Evolutionary conservation across 192 early-diverging fungal species (phyloP).

Genomic region (Podila epigama): DNA sequence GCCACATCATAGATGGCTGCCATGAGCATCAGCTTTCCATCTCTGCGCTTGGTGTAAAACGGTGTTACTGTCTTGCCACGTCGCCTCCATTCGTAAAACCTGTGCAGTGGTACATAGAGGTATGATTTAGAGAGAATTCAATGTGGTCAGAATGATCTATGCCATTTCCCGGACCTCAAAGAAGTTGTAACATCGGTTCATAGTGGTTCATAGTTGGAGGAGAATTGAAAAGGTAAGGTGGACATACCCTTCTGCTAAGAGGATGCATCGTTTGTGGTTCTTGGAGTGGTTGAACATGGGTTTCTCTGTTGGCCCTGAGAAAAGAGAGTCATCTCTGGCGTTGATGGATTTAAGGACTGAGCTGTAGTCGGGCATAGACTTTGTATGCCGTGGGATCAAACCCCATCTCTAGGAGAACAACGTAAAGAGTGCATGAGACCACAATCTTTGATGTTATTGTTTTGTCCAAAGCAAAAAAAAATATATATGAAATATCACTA

Average conservation of each 20-base stretch:
- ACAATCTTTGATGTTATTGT: too few relatives aligned
- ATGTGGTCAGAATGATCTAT: background rate
- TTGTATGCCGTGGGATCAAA: slow-evolving; percentile 56
- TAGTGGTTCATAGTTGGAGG: too few relatives aligned
- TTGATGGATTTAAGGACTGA: slow-evolving; percentile 55
- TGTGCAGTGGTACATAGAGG: background rate
- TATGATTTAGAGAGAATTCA: background rate
- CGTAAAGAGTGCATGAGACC: too few relatives aligned
- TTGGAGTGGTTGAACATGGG: slow-evolving; percentile 58
- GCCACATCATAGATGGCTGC: slow-evolving; percentile 58
- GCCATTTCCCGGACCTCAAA: too few relatives aligned
- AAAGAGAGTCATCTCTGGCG: slow-evolving; percentile 61
- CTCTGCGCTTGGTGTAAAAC: slow-evolving; percentile 54
- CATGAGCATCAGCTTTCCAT: slow-evolving; percentile 58
- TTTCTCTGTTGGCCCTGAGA: slow-evolving; percentile 42
- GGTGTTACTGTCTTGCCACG: slow-evolving; percentile 55
- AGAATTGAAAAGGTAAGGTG: too few relatives aligned
- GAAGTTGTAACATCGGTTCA: too few relatives aligned
- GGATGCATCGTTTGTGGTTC: slow-evolving; percentile 59
- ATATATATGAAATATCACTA: too few relatives aligned
- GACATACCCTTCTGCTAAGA: slow-evolving; percentile 59
- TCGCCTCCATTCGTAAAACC: slow-evolving; percentile 66
- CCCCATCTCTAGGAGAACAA: slow-evolving; percentile 68
- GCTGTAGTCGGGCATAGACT: slow-evolving; percentile 46
- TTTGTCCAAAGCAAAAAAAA: too few relatives aligned